Percentiles rank a stretch among this genome's conserved stretches.
Evolutionary conservation across 495 filamentous ascomycete species (phyloP).

Genomic region (Penicillium subrubescens): DNA sequence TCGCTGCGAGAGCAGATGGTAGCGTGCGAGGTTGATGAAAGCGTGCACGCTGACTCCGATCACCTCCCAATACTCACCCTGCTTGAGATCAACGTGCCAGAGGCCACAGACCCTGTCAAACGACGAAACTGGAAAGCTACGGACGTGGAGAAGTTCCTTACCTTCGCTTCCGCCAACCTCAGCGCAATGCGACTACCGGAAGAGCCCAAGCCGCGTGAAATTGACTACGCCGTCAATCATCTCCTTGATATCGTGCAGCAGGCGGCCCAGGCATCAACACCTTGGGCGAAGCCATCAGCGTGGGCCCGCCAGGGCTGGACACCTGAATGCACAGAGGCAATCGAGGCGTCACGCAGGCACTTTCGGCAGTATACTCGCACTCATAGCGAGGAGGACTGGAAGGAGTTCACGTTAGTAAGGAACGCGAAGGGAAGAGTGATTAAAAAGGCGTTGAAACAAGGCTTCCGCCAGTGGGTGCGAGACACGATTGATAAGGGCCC

Average conservation of each 20-base stretch:
- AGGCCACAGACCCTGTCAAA: neutral
- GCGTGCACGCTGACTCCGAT: too few relatives aligned
- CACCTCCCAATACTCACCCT: neutral
- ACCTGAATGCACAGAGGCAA: slow-evolving; percentile 10
- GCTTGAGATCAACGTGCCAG: neutral
- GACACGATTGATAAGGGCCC: slow-evolving; percentile 8
- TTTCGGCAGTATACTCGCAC: neutral
- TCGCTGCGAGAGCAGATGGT: neutral
- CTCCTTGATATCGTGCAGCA: neutral
- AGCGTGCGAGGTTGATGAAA: too few relatives aligned
- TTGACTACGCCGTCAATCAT: neutral
- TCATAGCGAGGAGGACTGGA: neutral
- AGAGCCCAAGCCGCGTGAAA: neutral
- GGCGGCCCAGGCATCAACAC: slow-evolving; percentile 8
- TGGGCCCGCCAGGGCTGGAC: slow-evolving; percentile 14
- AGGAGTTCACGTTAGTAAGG: neutral
- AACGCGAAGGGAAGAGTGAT: slow-evolving; percentile 3
- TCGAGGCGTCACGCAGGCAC: slow-evolving; percentile 7
- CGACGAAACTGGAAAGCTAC: neutral
- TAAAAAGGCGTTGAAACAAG: neutral
- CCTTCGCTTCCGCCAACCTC: neutral
- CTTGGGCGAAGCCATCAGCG: slow-evolving; percentile 8
- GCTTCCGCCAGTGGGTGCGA: neutral
- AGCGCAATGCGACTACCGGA: neutral
- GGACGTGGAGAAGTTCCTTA: neutral